phyloP scores from a whole-genome alignment of 129 eudicot genomes.

The Flaveria ramosissima region DNA sequence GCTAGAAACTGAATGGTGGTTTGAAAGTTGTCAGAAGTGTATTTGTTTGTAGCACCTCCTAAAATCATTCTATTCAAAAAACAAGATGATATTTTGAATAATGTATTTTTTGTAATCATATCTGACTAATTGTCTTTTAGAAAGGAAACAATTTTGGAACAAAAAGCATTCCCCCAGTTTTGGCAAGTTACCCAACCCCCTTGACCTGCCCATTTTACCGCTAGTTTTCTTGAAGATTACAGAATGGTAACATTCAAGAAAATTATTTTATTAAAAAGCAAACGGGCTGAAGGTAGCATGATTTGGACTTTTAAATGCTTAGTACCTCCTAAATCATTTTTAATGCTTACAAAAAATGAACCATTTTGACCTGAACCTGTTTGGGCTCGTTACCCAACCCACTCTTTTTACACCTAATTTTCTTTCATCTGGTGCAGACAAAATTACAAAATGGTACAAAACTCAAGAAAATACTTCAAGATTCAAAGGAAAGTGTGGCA shows the following conservation, averaged over 20 bases:
- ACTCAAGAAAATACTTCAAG: conserved; percentile 78
- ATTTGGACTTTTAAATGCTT: no score
- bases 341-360: background rate
- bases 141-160: background rate
- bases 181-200: no score
- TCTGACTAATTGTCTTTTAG: background rate
- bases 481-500: conserved; percentile 59
- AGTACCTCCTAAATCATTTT: background rate
- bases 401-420: background rate
- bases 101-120: background rate
- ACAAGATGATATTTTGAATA: background rate
- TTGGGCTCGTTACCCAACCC: background rate
- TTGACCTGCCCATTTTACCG: no score
- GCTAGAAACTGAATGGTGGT: background rate
- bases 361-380: background rate
- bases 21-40: background rate
- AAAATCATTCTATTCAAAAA: background rate
- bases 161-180: background rate
- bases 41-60: background rate
- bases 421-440: conserved; percentile 47
- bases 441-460: conserved; percentile 68
- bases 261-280: no score
- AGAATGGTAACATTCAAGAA: no score
- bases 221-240: no score
- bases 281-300: no score